phyloP scores from a whole-genome alignment of 371 early-diverging fungal species.

The Gilbertella persicaria region DNA sequence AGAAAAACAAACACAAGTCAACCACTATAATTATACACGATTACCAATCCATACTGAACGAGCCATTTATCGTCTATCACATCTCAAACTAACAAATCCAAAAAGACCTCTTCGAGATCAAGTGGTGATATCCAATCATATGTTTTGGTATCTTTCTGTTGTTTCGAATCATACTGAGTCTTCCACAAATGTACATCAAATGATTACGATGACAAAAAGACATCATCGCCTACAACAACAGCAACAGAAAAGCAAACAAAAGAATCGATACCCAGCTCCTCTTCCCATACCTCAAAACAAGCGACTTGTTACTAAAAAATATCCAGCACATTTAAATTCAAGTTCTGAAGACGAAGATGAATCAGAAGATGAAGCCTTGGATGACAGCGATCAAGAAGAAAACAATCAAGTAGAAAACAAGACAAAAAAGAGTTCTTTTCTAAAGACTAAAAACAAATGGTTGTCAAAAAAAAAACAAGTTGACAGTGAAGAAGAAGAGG shows the following conservation, averaged over 20 bases:
- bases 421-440: too few species aligned
- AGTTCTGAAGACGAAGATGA: slow-evolving; percentile 19
- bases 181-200: background rate
- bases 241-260: slow-evolving; percentile 2
- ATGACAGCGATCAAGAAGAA: slow-evolving; percentile 5
- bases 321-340: slow-evolving; percentile 6
- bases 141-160: slow-evolving; percentile 71
- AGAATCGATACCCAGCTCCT: slow-evolving; percentile 6
- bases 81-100: slow-evolving; percentile 69
- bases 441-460: too few species aligned
- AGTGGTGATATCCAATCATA: slow-evolving; percentile 75
- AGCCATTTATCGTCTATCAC: slow-evolving; percentile 69
- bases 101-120: slow-evolving; percentile 71
- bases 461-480: background rate
- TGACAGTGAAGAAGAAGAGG: background rate
- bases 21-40: slow-evolving; percentile 23
- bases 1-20: background rate
- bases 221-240: slow-evolving; percentile 18
- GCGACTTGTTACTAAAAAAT: background rate
- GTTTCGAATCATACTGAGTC: background rate
- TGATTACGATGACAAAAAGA: background rate
- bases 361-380: slow-evolving; percentile 6
- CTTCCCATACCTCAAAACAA: background rate
- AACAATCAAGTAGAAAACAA: background rate
- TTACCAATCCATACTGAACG: slow-evolving; percentile 65